These are phyloP conservation scores for Pythium dissimile DNA, from an alignment of 352 stramenopile genomes.

Conservation along the genomic window DNA sequence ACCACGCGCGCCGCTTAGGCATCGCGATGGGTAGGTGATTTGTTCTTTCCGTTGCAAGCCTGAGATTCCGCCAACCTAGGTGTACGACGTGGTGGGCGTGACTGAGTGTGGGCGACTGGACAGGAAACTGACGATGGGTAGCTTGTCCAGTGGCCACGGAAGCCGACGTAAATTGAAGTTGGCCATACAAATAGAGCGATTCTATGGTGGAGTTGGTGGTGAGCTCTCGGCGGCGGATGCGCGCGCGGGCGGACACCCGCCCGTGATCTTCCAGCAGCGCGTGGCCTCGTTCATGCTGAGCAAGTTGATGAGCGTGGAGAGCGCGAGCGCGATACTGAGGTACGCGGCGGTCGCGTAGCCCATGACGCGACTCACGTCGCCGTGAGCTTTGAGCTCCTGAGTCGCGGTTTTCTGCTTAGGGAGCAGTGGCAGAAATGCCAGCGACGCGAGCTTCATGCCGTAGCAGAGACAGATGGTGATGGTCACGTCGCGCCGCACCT, in stretches of 20 bases:
- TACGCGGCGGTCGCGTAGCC: constrained; percentile 11
- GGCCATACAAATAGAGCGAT: too few relatives aligned
- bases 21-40: too few relatives aligned
- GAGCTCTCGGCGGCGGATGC: neutral
- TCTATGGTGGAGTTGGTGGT: too few relatives aligned
- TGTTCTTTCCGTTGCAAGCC: too few relatives aligned
- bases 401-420: constrained; percentile 25
- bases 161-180: too few relatives aligned
- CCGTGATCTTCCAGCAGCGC: constrained; percentile 61
- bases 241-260: constrained; percentile 31
- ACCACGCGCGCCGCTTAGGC: too few relatives aligned
- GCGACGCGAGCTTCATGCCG: constrained; percentile 15
- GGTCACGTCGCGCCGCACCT: constrained; percentile 21
- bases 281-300: constrained; percentile 57
- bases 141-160: too few relatives aligned
- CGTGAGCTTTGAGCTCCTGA: constrained; percentile 9
- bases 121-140: too few relatives aligned
- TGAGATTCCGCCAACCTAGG: too few relatives aligned
- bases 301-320: constrained; percentile 14
- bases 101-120: too few relatives aligned
- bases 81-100: too few relatives aligned
- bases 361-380: constrained; percentile 2
- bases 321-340: constrained; percentile 5
- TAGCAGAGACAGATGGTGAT: constrained; percentile 23
- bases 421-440: constrained; percentile 12